Conservation (phyloP, 2,329 filamentous ascomycete species). For the Paraphaeosphaeria minitans region DNA sequence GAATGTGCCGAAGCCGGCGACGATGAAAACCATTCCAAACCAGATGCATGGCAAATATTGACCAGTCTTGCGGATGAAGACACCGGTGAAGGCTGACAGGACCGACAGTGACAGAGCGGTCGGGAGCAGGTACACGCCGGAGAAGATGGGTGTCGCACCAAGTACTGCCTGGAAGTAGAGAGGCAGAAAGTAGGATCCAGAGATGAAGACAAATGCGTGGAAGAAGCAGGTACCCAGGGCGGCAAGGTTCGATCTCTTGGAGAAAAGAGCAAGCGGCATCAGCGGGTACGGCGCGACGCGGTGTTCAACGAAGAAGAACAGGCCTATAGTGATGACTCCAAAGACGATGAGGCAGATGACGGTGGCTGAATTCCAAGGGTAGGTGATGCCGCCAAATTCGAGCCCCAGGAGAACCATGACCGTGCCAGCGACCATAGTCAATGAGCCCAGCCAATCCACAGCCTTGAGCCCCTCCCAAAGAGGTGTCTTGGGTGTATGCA, state of each 20-base stretch:
- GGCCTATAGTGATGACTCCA: conserved; percentile 63
- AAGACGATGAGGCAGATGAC: conserved; percentile 81
- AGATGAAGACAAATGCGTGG: conserved; percentile 79
- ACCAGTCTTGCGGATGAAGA: conserved; percentile 56
- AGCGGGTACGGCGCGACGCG: conserved; percentile 76
- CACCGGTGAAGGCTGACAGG: conserved; percentile 62
- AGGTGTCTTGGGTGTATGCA: conserved; percentile 70
- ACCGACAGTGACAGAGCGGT: conserved; percentile 71
- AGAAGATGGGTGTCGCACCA: conserved; percentile 69
- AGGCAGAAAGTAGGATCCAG: conserved; percentile 78
- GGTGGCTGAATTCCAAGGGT: conserved; percentile 75
- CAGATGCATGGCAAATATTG: conserved; percentile 50
- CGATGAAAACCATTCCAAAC: conserved; percentile 45
- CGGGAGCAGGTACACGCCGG: conserved; percentile 76
- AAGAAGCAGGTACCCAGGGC: conserved; percentile 70
- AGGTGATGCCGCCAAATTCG: conserved; percentile 77
- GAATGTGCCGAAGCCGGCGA: conserved; percentile 46
- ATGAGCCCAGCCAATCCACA: conserved; percentile 69
- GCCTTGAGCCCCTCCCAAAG: conserved; percentile 65
- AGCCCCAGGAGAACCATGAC: conserved; percentile 87
- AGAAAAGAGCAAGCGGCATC: conserved; percentile 76
- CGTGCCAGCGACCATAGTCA: conserved; percentile 74
- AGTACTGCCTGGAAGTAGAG: conserved; percentile 83
- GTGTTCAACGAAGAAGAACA: conserved; percentile 77
- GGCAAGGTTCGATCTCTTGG: conserved; percentile 67